Percentiles rank a stretch among this genome's conserved stretches.
These are phyloP conservation scores for Pleurotus djamor DNA, from an alignment of 768 basidiomycete species.

Conservation along the genomic window DNA sequence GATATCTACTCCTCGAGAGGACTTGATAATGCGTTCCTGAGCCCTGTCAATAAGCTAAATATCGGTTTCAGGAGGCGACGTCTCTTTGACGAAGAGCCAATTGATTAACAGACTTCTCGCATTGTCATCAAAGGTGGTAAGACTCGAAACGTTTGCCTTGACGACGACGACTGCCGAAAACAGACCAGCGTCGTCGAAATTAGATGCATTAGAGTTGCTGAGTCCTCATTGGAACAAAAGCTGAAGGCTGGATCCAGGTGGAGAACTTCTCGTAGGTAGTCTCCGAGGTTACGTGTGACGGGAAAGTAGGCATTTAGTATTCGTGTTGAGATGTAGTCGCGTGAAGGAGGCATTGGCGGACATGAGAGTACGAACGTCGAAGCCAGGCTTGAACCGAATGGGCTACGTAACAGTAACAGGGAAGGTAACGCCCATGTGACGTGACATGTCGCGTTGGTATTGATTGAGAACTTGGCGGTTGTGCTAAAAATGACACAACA, in stretches of 20 bases:
- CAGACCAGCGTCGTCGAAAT: constrained; percentile 49
- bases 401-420: too few species aligned
- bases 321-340: constrained; percentile 17
- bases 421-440: too few species aligned
- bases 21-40: constrained; percentile 51
- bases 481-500: too few species aligned
- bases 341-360: too few species aligned
- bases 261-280: constrained; percentile 38
- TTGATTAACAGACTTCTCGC: constrained; percentile 41
- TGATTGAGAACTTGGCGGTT: too few species aligned
- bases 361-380: too few species aligned
- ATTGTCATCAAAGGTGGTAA: constrained; percentile 45
- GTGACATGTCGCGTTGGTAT: too few species aligned
- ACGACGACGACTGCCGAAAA: constrained; percentile 17
- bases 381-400: too few species aligned
- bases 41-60: constrained; percentile 59
- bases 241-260: constrained; percentile 1
- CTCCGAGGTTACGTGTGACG: constrained; percentile 32
- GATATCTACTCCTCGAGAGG: constrained; percentile 47
- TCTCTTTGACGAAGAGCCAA: too few species aligned
- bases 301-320: constrained; percentile 44
- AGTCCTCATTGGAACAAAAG: constrained; percentile 19
- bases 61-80: background rate
- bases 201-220: constrained; percentile 27
- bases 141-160: constrained; percentile 20